These are phyloP conservation scores for Fusarium guadeloupense DNA, from an alignment of 2,329 filamentous ascomycete species.

Conservation along the genomic window DNA sequence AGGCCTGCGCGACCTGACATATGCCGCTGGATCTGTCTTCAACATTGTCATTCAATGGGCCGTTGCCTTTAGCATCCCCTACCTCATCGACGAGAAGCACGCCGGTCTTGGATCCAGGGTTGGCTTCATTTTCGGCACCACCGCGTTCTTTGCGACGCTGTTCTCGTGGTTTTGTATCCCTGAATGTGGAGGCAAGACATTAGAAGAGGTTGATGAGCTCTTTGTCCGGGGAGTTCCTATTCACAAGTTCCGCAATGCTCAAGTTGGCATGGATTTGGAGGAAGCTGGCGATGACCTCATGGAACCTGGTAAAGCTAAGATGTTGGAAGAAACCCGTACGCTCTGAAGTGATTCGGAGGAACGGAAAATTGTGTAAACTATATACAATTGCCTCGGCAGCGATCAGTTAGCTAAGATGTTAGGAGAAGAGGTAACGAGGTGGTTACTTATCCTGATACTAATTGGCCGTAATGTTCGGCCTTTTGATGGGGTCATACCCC, in stretches of 20 bases:
- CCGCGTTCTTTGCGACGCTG: constrained; percentile 15
- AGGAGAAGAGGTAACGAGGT: too few relatives aligned
- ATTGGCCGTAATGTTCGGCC: too few relatives aligned
- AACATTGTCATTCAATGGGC: constrained; percentile 14
- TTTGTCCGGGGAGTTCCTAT: constrained; percentile 30
- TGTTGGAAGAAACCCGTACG: background rate
- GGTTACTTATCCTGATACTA: too few relatives aligned
- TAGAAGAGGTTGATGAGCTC: constrained; percentile 41
- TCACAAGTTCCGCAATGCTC: constrained; percentile 25
- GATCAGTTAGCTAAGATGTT: too few relatives aligned
- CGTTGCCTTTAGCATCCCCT: constrained; percentile 48
- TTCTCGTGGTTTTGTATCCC: constrained; percentile 35
- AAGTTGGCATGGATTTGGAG: background rate
- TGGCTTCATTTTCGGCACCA: constrained; percentile 30
- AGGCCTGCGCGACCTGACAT: constrained; percentile 46
- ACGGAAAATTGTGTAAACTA: too few relatives aligned
- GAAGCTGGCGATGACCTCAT: background rate
- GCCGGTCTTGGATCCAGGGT: constrained; percentile 44
- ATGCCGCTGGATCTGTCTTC: constrained; percentile 42
- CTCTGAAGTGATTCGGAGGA: background rate
- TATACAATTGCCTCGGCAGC: too few relatives aligned
- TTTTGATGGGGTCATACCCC: too few relatives aligned
- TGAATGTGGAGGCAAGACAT: constrained; percentile 32
- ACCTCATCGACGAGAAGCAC: constrained; percentile 49
- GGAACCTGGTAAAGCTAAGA: background rate